A percentile compares a stretch with the other conserved stretches of the same genome.
Evolutionary conservation across 106 monocot genomes (phyloP).

Genomic region (Dendrobium catenatum): DNA sequence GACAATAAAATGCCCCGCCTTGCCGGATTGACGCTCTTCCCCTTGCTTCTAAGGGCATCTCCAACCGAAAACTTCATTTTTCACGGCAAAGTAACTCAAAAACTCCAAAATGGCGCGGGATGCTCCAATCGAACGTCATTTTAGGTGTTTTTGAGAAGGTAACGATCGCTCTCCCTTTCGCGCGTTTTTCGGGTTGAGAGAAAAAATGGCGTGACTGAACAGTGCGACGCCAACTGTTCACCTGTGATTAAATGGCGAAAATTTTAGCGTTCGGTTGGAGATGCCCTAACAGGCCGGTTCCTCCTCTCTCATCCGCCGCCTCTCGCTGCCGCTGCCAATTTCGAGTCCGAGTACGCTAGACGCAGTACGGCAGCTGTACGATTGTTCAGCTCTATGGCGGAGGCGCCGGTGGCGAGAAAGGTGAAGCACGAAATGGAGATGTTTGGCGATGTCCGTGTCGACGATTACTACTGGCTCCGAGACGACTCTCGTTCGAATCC

Average conservation of each 20-base stretch:
- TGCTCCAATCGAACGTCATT: no score
- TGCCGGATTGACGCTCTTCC: background rate
- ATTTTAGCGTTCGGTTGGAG: no score
- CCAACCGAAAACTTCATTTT: no score
- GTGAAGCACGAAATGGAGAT: slow-evolving; percentile 72
- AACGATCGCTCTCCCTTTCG: no score
- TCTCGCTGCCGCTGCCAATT: background rate
- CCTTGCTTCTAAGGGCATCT: slow-evolving; percentile 2
- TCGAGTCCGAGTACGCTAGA: background rate
- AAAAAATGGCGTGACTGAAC: no score
- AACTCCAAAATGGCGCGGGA: no score
- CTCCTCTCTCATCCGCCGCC: background rate
- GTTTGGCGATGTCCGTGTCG: slow-evolving; percentile 83
- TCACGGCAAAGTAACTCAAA: no score
- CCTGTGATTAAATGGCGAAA: no score
- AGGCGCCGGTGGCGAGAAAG: slow-evolving; percentile 79
- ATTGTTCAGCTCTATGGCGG: slow-evolving; percentile 6
- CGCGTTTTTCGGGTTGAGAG: no score
- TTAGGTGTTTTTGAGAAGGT: no score
- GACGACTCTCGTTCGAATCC: slow-evolving; percentile 74
- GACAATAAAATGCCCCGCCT: background rate
- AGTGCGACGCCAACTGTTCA: no score
- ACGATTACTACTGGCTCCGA: slow-evolving; percentile 96
- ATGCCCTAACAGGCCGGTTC: background rate
- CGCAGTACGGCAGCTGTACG: background rate